Evolutionary conservation across 1,284 basidiomycete genomes (phyloP), one percentile per base, ranked within the genome.

Genomic region (Sparassis latifolia): DNA sequence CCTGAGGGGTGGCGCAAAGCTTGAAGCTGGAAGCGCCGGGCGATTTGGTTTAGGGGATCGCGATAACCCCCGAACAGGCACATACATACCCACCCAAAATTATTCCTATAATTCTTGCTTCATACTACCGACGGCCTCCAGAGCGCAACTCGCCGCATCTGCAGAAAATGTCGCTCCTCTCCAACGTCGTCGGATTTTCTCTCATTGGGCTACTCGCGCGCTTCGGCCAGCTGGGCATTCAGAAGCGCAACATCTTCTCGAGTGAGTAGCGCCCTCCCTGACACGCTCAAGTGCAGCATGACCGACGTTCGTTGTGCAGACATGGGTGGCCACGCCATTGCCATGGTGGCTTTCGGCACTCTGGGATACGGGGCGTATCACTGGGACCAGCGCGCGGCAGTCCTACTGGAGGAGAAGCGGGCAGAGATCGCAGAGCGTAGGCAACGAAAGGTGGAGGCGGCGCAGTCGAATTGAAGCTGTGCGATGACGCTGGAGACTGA

Each of bases 221-320:
- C 55, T 73, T 89, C 54, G 88, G 88, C 58, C 90, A 92, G 68
- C 82, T 92, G 28, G 85, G 84, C 47, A 84, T 93, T 59, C 87
- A 90, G 65, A 79, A 73, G 58, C 74, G 82, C 58, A 80, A 80
- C 60, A 71, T 86, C 45, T 73, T 82, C 62, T 74, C 78, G 44
- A 87, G 86, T 89, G 62, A 61, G 86, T 79, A 20, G 47, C 47
- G 42, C 30, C 39, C 6, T 12, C 44, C 3, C 28, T 37, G 32
- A 31, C 35, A 31, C 20, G 20, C 20, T 20, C 20, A 20, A 44
- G 45, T 5, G 3, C 37, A 9, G 33, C 27, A 27, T 28, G n/a
- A 39, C 32, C 42, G 4, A 45, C 10, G 29, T 41, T 43, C 44
- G 20, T 20, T 20, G 20, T 20, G 9, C 57, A 88, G 86, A 87